Evolutionary conservation across 495 filamentous ascomycete genomes (phyloP), one percentile per base, ranked within the genome.

Genomic region (Thermothielavioides terrestris): DNA sequence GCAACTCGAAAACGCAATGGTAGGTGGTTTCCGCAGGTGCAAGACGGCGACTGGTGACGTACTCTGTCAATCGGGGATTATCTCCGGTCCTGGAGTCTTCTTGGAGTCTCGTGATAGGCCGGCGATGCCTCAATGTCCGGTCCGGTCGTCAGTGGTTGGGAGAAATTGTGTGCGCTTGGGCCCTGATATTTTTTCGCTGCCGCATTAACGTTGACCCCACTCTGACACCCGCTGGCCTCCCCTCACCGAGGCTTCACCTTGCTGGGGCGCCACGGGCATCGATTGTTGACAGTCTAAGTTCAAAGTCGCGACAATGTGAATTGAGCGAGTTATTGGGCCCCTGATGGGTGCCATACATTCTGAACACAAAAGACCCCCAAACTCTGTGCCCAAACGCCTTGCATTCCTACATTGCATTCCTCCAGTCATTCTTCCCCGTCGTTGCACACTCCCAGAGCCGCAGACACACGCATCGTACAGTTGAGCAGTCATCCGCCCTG

Each of bases 101-200:
- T 46, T 42, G 53, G 37, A 48, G 41, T 56, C 45, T 50, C 49
- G 44, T 55, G 53, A 57, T 58, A 58, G 54, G 51, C 57, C 54
- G 55, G 53, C 49, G 53, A 64, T 58, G 56, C 55, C 62, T 59
- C 44, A 21, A 49, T n/a, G 45, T 50, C 42, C 56, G 38, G 50
- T 42, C 53, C 44, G 31, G 54, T 50, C 47, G 55, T 60, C 48
- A 45, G 54, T 55, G 57, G 62, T 65, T 59, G 60, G n/a, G 62
- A 65, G 59, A 65, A 65, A 59, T 65, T 65, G 57, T 65, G 62
- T 60, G 62, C 57, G 62, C 57, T 52, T 50, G 58, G 60, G 56
- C 56, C 58, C 49, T 56, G 54, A 51, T 54, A 56, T 61, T 64
- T 64, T 63, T 64, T 62, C 60, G 60, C 60, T 58, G 50, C 56